Conservation (phyloP, 768 basidiomycete species). For the Rubroboletus satanas region DNA sequence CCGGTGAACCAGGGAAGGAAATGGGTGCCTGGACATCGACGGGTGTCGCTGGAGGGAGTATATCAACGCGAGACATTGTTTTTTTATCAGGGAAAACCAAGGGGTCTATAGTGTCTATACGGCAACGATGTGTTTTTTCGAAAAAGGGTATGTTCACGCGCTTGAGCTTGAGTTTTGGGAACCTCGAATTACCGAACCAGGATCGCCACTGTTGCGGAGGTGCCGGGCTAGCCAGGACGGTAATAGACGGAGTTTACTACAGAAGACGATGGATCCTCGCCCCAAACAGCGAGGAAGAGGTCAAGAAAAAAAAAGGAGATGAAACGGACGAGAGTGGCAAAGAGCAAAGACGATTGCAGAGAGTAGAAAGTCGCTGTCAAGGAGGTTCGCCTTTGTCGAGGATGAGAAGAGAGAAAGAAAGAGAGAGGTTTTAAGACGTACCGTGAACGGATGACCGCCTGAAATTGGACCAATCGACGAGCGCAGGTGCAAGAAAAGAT, state of each 20-base stretch:
- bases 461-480: constrained; percentile 13
- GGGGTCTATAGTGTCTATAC: constrained; percentile 24
- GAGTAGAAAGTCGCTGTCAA: constrained; percentile 42
- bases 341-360: constrained; percentile 8
- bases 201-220: constrained; percentile 69
- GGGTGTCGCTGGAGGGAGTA: constrained; percentile 35
- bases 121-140: constrained; percentile 24
- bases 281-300: constrained; percentile 61
- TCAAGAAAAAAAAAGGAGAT: constrained; percentile 33
- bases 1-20: constrained; percentile 28
- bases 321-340: constrained; percentile 5
- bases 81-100: constrained; percentile 24
- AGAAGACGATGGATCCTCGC: constrained; percentile 68
- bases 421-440: constrained; percentile 32
- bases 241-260: constrained; percentile 43
- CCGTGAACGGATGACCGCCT: constrained; percentile 83
- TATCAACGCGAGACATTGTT: constrained; percentile 57
- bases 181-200: constrained; percentile 64
- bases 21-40: constrained; percentile 28
- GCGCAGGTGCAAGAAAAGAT: constrained; percentile 16
- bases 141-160: constrained; percentile 23
- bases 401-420: constrained; percentile 14
- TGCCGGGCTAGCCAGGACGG: constrained; percentile 62
- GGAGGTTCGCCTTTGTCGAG: constrained; percentile 68
- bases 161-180: constrained; percentile 27